phyloP scores from a whole-genome alignment of 768 basidiomycete genomes.

The Suillus alpinus region DNA sequence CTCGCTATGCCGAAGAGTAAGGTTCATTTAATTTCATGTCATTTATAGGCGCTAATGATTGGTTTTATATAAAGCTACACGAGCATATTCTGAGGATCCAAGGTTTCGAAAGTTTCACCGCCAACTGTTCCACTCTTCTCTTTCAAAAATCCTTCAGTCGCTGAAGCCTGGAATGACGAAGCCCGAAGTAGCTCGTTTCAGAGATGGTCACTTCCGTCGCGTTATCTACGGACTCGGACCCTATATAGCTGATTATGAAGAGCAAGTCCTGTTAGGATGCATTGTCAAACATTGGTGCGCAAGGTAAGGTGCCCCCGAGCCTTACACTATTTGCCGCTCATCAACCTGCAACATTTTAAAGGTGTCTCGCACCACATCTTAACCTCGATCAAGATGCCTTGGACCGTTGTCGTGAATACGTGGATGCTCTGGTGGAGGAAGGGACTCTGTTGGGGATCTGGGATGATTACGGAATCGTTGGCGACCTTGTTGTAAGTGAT shows the following conservation, averaged over 20 bases:
- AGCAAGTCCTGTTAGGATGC: slow-evolving; percentile 33
- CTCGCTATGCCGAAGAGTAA: slow-evolving; percentile 18
- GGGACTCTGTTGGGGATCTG: background rate
- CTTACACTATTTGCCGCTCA: slow-evolving; percentile 1
- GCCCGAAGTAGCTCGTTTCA: slow-evolving; percentile 21
- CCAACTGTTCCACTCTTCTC: slow-evolving; percentile 30
- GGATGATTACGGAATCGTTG: too few species aligned
- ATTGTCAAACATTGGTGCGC: slow-evolving; percentile 37
- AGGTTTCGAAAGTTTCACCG: slow-evolving; percentile 27
- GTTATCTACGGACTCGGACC: slow-evolving; percentile 35
- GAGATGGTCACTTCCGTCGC: slow-evolving; percentile 30
- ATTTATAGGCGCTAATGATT: too few species aligned
- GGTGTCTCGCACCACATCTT: slow-evolving; percentile 20
- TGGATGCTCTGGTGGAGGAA: slow-evolving; percentile 16
- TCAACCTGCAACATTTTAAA: slow-evolving; percentile 8
- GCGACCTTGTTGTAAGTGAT: too few species aligned
- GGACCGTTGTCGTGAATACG: slow-evolving; percentile 17
- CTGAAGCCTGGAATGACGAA: slow-evolving; percentile 27
- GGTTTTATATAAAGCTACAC: too few species aligned
- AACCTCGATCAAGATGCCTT: slow-evolving; percentile 23
- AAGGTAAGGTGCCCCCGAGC: slow-evolving; percentile 17
- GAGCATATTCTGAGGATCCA: slow-evolving; percentile 7
- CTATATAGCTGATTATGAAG: slow-evolving; percentile 41
- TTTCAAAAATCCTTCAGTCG: slow-evolving; percentile 22
- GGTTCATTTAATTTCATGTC: background rate